Evolutionary conservation across 1,284 basidiomycete species (phyloP).

Genomic region (Trametes hirsuta): DNA sequence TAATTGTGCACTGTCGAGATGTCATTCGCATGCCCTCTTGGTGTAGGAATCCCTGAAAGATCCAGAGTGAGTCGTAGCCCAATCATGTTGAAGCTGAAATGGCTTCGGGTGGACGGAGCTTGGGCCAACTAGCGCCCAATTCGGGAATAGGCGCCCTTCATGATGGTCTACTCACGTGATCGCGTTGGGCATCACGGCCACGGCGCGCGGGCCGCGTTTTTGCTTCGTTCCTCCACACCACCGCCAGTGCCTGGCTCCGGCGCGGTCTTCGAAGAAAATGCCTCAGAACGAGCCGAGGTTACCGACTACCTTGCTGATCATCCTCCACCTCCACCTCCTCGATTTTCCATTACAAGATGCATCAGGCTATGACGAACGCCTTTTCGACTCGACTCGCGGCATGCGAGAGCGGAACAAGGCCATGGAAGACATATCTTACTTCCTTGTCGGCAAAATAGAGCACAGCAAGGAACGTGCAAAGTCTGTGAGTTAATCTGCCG

Average conservation of each 20-base stretch:
- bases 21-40: no score
- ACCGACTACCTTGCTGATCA: slow-evolving; percentile 41
- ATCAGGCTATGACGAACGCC: slow-evolving; percentile 48
- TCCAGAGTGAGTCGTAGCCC: no score
- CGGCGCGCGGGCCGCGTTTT: background rate
- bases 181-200: background rate
- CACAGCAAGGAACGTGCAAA: slow-evolving; percentile 37
- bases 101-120: no score
- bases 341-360: slow-evolving; percentile 47
- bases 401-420: slow-evolving; percentile 51
- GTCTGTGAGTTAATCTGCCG: slow-evolving; percentile 33
- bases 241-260: background rate
- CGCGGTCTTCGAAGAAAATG: background rate
- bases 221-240: background rate
- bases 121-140: no score
- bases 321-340: slow-evolving; percentile 54
- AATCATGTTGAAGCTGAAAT: no score
- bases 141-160: no score
- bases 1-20: no score
- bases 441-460: slow-evolving; percentile 50
- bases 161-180: background rate
- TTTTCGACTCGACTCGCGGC: slow-evolving; percentile 49
- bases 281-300: slow-evolving; percentile 3
- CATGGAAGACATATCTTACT: slow-evolving; percentile 56
- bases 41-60: no score